phyloP scores from a whole-genome alignment of 2,329 filamentous ascomycete genomes.

The Pseudogymnoascus sp. region DNA sequence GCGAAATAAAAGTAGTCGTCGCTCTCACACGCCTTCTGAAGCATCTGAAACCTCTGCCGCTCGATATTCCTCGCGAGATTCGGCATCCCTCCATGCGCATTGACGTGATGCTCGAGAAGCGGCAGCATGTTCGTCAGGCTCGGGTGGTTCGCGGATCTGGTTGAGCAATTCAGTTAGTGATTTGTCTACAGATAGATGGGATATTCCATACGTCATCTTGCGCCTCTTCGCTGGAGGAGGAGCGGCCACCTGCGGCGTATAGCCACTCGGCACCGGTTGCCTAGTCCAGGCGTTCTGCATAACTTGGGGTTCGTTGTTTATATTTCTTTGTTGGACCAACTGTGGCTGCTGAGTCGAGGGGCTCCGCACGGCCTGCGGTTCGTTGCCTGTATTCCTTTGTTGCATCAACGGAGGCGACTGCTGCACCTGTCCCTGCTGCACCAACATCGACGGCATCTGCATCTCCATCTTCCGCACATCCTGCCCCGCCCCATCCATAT shows the following conservation, averaged over 20 bases:
- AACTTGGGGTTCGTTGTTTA: neutral
- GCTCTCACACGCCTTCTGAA: slow-evolving; percentile 47
- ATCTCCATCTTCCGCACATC: neutral
- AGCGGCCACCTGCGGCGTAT: neutral
- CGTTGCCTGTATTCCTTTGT: neutral
- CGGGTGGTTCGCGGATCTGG: neutral
- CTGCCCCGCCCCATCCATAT: neutral
- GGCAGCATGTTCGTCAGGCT: neutral
- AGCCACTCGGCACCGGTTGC: neutral
- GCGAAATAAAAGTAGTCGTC: slow-evolving; percentile 58
- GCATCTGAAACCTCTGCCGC: slow-evolving; percentile 43
- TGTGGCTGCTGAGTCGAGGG: neutral
- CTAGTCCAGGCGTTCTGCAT: neutral
- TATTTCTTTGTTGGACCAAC: neutral
- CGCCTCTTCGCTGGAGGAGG: neutral
- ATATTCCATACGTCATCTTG: neutral
- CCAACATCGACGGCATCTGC: neutral
- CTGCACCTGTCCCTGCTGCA: neutral
- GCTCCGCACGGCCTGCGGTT: neutral
- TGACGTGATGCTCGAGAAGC: neutral
- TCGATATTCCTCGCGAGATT: slow-evolving; percentile 26
- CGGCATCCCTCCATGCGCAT: neutral
- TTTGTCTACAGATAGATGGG: neutral
- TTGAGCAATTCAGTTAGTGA: neutral
- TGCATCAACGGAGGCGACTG: neutral